Conservation (phyloP, 345 rosid genomes). For the Turnera subulata region DNA sequence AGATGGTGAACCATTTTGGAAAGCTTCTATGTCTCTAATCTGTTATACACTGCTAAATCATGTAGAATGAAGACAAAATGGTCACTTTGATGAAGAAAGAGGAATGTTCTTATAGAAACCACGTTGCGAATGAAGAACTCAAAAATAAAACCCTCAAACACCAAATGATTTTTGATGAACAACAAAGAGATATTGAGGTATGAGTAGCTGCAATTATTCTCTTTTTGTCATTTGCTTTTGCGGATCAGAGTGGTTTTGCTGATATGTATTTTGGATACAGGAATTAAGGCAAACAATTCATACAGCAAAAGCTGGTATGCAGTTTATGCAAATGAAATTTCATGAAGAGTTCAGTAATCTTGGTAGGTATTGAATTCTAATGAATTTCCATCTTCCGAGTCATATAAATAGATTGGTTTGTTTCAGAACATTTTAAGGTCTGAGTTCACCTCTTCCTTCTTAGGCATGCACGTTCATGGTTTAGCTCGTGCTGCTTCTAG, state of each 20-base stretch:
- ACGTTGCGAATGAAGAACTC: constrained; percentile 42
- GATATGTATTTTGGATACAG: constrained; percentile 41
- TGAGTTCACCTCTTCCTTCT: constrained; percentile 11
- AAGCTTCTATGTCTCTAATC: background rate
- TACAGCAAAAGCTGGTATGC: constrained; percentile 87
- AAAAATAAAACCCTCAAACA: constrained; percentile 45
- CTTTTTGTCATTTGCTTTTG: background rate
- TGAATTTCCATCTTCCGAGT: too few relatives aligned
- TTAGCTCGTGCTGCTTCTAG: constrained; percentile 95
- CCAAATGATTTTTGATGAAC: constrained; percentile 60
- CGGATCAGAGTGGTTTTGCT: constrained; percentile 11
- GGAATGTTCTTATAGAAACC: constrained; percentile 33
- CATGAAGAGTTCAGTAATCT: constrained; percentile 79
- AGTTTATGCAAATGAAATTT: constrained; percentile 74
- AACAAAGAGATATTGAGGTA: constrained; percentile 70
- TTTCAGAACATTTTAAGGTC: background rate
- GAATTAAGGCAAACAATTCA: constrained; percentile 61
- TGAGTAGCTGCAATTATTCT: background rate
- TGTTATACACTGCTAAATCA: constrained; percentile 10
- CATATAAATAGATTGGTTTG: too few relatives aligned
- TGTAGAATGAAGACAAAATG: constrained; percentile 58
- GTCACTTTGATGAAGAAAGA: constrained; percentile 45
- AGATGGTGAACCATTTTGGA: constrained; percentile 1
- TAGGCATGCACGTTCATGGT: constrained; percentile 81
- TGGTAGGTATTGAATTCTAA: constrained; percentile 36